Evolutionary conservation across 192 early-diverging fungal genomes (phyloP).

Genomic region (Coemansia sp.): DNA sequence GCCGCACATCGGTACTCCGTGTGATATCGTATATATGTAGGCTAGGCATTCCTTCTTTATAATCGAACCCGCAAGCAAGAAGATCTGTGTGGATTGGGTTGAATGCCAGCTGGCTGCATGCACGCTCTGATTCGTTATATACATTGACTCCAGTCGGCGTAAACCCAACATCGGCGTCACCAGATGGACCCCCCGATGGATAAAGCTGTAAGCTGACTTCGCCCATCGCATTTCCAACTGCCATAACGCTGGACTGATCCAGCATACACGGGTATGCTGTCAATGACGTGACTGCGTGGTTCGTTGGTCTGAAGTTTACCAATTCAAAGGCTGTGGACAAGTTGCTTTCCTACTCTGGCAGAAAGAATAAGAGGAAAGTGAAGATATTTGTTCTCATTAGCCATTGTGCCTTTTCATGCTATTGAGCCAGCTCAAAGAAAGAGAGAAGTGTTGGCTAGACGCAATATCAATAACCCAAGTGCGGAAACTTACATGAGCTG

Average conservation of each 20-base stretch:
- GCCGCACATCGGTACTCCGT: slow-evolving; percentile 32
- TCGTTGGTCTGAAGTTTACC: slow-evolving; percentile 22
- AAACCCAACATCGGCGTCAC: slow-evolving; percentile 7
- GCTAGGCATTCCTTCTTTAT: slow-evolving; percentile 33
- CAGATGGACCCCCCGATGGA: slow-evolving; percentile 3
- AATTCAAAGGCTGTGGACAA: slow-evolving; percentile 13
- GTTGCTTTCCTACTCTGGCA: slow-evolving; percentile 2
- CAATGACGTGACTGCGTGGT: slow-evolving; percentile 27
- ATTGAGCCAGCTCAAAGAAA: not conserved
- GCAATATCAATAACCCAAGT: not conserved
- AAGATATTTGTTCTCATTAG: too few species aligned
- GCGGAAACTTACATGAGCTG: slow-evolving; percentile 15
- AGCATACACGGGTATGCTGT: slow-evolving; percentile 32
- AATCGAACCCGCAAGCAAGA: slow-evolving; percentile 50
- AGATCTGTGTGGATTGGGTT: slow-evolving; percentile 31
- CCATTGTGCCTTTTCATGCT: not conserved
- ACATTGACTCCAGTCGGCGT: slow-evolving; percentile 12
- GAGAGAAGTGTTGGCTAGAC: not conserved
- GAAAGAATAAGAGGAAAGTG: not conserved
- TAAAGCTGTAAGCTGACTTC: slow-evolving; percentile 44
- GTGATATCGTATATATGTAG: slow-evolving; percentile 38
- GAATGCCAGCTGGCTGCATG: slow-evolving; percentile 35
- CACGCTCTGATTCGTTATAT: slow-evolving; percentile 28
- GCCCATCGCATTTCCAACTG: slow-evolving; percentile 30
- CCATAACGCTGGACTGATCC: slow-evolving; percentile 30